Base-by-base conservation (phyloP, 768 basidiomycete genomes). In the Pulveroboletus sp. region DNA sequence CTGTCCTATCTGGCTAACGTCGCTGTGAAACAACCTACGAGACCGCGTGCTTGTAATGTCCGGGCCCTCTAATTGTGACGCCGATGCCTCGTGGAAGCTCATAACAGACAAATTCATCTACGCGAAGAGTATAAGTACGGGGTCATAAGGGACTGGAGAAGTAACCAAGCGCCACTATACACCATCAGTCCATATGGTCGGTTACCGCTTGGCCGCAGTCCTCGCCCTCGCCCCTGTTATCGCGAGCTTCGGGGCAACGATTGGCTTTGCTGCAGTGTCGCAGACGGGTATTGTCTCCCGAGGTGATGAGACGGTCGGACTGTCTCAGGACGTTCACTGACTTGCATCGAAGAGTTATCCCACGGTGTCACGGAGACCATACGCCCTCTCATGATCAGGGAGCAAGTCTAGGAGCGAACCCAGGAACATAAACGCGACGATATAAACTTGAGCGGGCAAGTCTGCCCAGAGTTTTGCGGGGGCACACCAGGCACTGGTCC, bases 401-500 rank as follows among this genome's bases (percentile, higher is more conserved):
- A 33, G 14, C 40, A 10, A 21, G 14, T 26, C 15, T 27, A 8
- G 21, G 11, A 15, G 11, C 27, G 3, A 21, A 5, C 17, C 13
- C 24, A 11, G 4, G 41, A 4, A 15, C 37, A 28, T n/a, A 49
- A 55, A 40, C 38, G 41, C 6, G 28, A 18, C 13, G 13, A 26
- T 13, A 9, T 53, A 14, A 6, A 41, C 38, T 18, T 54, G 43
- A 54, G 33, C 1, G 33, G 51, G 17, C 43, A n/a, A 24, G 40
- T 21, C 21, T 44, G 50, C 21, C 43, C 51, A 11, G 31, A 33
- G 24, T 39, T 15, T 7, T 35, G 35, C 15, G 15, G 15, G 15
- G 35, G 50, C 2, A 26, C 43, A 7, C 42, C 50, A n/a, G 39
- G 39, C 5, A 37, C 42, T 15, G 46, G 53, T 6, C 53, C 39